Percentiles rank a stretch among this genome's conserved stretches.
phyloP scores from a whole-genome alignment of 371 early-diverging fungal species.

The Rhizopus delemar region DNA sequence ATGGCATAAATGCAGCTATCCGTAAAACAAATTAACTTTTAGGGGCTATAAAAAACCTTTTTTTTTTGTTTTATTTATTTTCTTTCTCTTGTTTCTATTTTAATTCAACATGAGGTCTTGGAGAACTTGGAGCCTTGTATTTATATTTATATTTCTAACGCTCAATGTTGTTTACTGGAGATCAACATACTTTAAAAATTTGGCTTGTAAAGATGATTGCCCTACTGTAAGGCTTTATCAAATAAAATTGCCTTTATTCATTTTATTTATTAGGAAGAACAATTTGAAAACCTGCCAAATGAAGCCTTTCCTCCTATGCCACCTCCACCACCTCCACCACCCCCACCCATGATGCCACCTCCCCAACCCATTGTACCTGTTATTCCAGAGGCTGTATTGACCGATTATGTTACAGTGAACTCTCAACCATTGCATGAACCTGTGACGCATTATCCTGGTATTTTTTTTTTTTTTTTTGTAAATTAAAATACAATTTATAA shows the following conservation, averaged over 20 bases:
- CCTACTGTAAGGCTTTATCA: not conserved
- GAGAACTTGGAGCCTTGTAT: slow-evolving; percentile 20
- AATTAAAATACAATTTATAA: not conserved
- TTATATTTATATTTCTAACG: slow-evolving; percentile 14
- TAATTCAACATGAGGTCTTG: slow-evolving; percentile 19
- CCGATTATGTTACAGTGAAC: slow-evolving; percentile 3
- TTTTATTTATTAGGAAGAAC: slow-evolving; percentile 1
- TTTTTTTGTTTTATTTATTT: not conserved
- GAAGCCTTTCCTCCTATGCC: slow-evolving; percentile 11
- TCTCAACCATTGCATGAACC: slow-evolving; percentile 25
- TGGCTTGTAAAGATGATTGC: not conserved
- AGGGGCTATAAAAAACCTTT: no score
- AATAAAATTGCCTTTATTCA: not conserved
- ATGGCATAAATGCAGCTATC: no score
- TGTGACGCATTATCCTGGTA: slow-evolving; percentile 30
- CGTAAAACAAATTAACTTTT: no score
- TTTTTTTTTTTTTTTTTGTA: not conserved
- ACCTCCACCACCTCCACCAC: slow-evolving; percentile 5
- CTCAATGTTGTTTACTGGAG: slow-evolving; percentile 27
- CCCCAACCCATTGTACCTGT: slow-evolving; percentile 4
- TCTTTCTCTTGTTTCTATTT: slow-evolving; percentile 2
- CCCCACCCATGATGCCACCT: not conserved
- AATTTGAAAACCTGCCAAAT: not conserved
- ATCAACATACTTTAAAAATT: slow-evolving; percentile 2
- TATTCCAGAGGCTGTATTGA: slow-evolving; percentile 13